phyloP scores from a whole-genome alignment of 371 early-diverging fungal genomes.

The Nematocida ausubeli region DNA sequence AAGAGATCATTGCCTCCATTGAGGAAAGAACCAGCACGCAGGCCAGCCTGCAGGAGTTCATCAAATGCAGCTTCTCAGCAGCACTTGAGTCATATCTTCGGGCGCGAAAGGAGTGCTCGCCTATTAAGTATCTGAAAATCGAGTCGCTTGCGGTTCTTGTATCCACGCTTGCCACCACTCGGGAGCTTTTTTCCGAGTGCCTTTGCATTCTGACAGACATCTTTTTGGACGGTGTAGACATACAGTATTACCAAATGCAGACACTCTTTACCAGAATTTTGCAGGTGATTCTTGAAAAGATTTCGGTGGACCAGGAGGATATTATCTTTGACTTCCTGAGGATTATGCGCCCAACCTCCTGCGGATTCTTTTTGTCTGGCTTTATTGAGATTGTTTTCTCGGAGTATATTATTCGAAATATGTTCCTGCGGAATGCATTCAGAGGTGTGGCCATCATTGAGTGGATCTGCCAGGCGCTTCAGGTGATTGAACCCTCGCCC shows the following conservation, averaged over 20 bases:
- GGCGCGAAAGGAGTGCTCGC: slow-evolving; percentile 45
- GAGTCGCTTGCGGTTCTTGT: slow-evolving; percentile 39
- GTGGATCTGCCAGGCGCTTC: slow-evolving; percentile 40
- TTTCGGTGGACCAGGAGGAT: slow-evolving; percentile 22
- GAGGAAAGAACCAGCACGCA: slow-evolving; percentile 10
- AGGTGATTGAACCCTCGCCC: not conserved
- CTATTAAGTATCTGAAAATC: slow-evolving; percentile 48
- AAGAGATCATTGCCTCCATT: not conserved
- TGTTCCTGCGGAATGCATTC: slow-evolving; percentile 40
- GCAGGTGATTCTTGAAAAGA: slow-evolving; percentile 37
- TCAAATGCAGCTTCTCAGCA: slow-evolving; percentile 22
- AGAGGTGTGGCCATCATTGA: slow-evolving; percentile 23
- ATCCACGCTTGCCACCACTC: not conserved
- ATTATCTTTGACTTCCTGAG: slow-evolving; percentile 27
- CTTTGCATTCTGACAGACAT: slow-evolving; percentile 25
- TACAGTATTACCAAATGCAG: slow-evolving; percentile 51
- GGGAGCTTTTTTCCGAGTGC: not conserved
- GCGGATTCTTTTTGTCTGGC: slow-evolving; percentile 35
- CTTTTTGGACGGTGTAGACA: slow-evolving; percentile 40
- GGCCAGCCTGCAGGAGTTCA: slow-evolving; percentile 1
- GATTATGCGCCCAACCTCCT: slow-evolving; percentile 9
- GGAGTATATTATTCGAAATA: slow-evolving; percentile 43
- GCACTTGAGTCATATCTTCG: slow-evolving; percentile 23
- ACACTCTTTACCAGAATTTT: slow-evolving; percentile 17
- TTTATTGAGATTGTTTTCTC: slow-evolving; percentile 52